Evolutionary conservation across 1,284 basidiomycete species (phyloP), one percentile per base, ranked within the genome.

Genomic region (Malassezia sympodialis): DNA sequence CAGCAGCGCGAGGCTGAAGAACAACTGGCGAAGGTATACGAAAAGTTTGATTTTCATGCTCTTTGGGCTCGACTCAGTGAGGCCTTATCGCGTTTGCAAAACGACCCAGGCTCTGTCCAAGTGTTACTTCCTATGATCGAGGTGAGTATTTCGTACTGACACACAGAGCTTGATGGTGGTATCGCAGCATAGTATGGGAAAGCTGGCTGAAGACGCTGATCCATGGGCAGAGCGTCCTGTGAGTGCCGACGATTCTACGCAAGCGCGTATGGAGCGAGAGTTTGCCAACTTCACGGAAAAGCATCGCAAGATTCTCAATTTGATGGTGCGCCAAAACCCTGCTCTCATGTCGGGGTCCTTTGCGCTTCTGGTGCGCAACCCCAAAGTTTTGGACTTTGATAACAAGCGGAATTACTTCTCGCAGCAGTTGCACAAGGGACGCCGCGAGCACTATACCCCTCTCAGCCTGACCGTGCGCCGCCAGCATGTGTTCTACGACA

Each of bases 361-460:
- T 80, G 90, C 91, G 14, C 80, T 99, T 2, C 81, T 99, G 53
- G 87, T 98, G 31, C 85, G 91, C 76, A 98, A 99, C 69, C 86
- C 94, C 46, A 85, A 89, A 41, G 90, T 98, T 23, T 82, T 99
- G 57, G 94, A 98, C 79, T 99, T 99, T 76, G 94, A 98, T 80
- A 98, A 98, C 83, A 98, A 98, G 79, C 84, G 94, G 51, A 94
- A 91, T 71, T 98, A 93, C 79, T 98, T 98, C 79, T 87, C 84
- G 61, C 93, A 96, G 76, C 90, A 96, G 75, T 81, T 98, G 15
- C 90, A 94, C 75, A 84, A 87, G 50, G 86, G 65, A 6, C 63
- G 82, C 32, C 82, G 88, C 24, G 87, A 90, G 66, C 86, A 89
- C 63, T 83, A 89, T 59, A 80, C 82, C 28, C 86, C 87, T 0